Percentiles rank a stretch among this genome's conserved stretches.
These are phyloP conservation scores for Panaeolus cyanescens DNA, from an alignment of 768 basidiomycete genomes.

Conservation along the genomic window DNA sequence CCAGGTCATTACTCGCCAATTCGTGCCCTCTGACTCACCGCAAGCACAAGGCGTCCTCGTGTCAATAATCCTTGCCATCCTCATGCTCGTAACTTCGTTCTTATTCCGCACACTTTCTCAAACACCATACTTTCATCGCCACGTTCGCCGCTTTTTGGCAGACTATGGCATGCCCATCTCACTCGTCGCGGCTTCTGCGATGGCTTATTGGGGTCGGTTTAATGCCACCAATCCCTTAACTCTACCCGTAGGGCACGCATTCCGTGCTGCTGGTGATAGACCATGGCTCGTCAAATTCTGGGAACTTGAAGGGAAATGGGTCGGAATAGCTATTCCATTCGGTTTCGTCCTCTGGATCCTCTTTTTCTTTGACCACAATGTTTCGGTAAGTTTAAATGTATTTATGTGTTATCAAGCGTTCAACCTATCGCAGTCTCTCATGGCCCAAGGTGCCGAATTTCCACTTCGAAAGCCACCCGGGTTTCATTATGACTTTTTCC, in stretches of 20 bases:
- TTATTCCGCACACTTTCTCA: conserved; percentile 69
- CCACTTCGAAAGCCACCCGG: conserved; percentile 90
- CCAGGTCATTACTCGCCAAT: conserved; percentile 79
- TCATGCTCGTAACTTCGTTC: conserved; percentile 78
- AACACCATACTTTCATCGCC: conserved; percentile 69
- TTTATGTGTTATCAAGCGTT: conserved; percentile 4
- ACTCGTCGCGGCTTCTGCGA: conserved; percentile 69
- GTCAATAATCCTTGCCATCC: conserved; percentile 70
- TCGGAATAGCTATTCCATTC: conserved; percentile 87
- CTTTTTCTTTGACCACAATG: conserved; percentile 96
- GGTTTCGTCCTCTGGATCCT: conserved; percentile 87
- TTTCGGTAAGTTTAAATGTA: conserved; percentile 60
- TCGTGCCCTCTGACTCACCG: conserved; percentile 34
- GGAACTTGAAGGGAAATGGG: conserved; percentile 87
- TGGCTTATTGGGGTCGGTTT: conserved; percentile 89
- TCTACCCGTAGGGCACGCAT: conserved; percentile 68
- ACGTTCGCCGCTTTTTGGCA: conserved; percentile 72
- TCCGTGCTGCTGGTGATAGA: conserved; percentile 70
- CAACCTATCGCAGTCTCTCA: conserved; percentile 64
- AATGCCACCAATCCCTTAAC: conserved; percentile 60
- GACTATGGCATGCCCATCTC: conserved; percentile 95
- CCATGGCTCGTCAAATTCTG: conserved; percentile 89
- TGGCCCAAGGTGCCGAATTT: conserved; percentile 89
- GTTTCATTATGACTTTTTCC: conserved; percentile 88
- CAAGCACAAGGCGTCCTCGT: conserved; percentile 55